phyloP scores from a whole-genome alignment of 495 filamentous ascomycete genomes.

The Pyronema omphalodes region DNA sequence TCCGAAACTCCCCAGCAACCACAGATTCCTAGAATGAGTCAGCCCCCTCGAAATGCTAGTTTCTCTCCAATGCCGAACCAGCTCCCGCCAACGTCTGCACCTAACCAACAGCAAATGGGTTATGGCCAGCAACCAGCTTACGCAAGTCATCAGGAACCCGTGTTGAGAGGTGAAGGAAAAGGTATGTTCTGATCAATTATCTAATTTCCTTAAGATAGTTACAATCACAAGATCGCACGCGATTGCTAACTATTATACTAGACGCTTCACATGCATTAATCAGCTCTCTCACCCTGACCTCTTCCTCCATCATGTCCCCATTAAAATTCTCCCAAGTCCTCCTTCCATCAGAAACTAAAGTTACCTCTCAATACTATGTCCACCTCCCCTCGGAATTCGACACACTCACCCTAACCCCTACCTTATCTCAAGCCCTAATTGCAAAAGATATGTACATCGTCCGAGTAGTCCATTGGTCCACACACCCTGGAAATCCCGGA shows the following conservation, averaged over 20 bases:
- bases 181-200: conserved; percentile 5
- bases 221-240: conserved; percentile 15
- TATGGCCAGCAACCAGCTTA: conserved; percentile 9
- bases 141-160: conserved; percentile 21
- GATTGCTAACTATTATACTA: conserved; percentile 24
- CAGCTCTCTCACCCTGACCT: conserved; percentile 42
- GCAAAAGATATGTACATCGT: conserved; percentile 1
- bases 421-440: conserved; percentile 10
- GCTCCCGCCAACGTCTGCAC: too few relatives aligned
- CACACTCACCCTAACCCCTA: conserved; percentile 14
- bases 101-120: too few relatives aligned
- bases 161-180: conserved; percentile 25
- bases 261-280: conserved; percentile 42
- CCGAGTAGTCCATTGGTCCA: not conserved
- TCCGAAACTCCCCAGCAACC: too few relatives aligned
- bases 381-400: conserved; percentile 15
- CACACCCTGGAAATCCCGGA: too few relatives aligned
- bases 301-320: conserved; percentile 40
- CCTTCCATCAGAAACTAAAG: conserved; percentile 11
- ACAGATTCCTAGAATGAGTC: conserved; percentile 16
- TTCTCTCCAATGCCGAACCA: conserved; percentile 8
- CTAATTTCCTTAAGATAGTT: too few relatives aligned
- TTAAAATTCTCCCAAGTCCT: conserved; percentile 27
- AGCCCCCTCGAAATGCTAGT: conserved; percentile 12
- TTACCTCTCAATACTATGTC: conserved; percentile 19